A percentile compares a stretch with the other conserved stretches of the same genome.
phyloP scores from a whole-genome alignment of 1,284 basidiomycete species.

The Schizophyllum amplum region DNA sequence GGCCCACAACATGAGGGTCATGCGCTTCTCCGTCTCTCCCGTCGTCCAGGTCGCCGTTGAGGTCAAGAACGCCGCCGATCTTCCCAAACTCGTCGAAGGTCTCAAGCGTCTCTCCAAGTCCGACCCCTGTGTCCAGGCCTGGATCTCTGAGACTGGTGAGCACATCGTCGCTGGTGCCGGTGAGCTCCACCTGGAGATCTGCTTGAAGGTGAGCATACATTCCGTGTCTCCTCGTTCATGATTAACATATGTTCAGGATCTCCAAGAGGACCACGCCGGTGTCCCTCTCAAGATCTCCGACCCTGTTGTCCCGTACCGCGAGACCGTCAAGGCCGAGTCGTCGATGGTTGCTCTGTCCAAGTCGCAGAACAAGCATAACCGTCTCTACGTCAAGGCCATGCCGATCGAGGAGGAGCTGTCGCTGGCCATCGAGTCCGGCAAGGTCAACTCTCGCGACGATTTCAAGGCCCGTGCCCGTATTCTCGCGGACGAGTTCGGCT shows the following conservation, averaged over 20 bases:
- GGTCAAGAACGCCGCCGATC: constrained; percentile 98
- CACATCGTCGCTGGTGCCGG: constrained; percentile 99
- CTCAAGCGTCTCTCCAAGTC: constrained; percentile 99
- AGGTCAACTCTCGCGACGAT: constrained; percentile 90
- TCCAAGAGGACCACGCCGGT: constrained; percentile 99
- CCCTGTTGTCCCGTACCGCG: constrained; percentile 97
- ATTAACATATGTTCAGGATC: constrained; percentile 52
- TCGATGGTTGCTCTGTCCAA: constrained; percentile 96
- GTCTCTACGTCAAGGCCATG: constrained; percentile 90
- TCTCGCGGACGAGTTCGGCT: constrained; percentile 94
- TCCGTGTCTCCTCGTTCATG: neutral
- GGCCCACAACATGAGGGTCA: constrained; percentile 99
- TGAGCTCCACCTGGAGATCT: constrained; percentile 99
- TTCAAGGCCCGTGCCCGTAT: constrained; percentile 94
- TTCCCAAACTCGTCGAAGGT: constrained; percentile 99
- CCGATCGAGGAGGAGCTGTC: constrained; percentile 94
- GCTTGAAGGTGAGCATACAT: constrained; percentile 72
- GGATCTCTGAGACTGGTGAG: constrained; percentile 90
- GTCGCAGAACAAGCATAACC: constrained; percentile 99
- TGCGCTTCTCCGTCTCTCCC: constrained; percentile 99
- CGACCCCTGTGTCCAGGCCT: constrained; percentile 98
- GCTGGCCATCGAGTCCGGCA: constrained; percentile 86
- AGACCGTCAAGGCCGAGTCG: constrained; percentile 96
- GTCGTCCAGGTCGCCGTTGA: constrained; percentile 99
- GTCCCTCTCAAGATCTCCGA: constrained; percentile 99